A percentile compares a stretch with the other conserved stretches of the same genome.
Conservation (phyloP, 148 eudicot genomes). For the Rhododendron ovatum region DNA sequence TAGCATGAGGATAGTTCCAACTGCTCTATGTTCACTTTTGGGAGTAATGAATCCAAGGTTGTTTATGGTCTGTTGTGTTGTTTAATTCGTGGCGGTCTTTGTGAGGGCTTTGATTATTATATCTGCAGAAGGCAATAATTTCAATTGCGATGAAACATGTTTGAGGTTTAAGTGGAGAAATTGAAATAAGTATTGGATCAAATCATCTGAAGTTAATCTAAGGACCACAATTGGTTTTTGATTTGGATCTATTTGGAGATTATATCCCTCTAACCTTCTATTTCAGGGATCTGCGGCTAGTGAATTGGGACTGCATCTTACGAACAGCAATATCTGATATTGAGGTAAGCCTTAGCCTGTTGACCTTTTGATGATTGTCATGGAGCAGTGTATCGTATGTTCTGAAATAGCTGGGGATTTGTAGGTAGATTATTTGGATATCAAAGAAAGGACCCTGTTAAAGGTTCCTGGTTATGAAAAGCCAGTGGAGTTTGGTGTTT, state of each 20-base stretch:
- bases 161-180: background rate
- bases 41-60: background rate
- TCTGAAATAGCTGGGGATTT: constrained; percentile 16
- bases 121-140: background rate
- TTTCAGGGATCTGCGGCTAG: constrained; percentile 70
- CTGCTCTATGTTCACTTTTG: background rate
- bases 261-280: constrained; percentile 3
- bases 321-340: constrained; percentile 94
- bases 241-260: background rate
- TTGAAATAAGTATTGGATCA: background rate
- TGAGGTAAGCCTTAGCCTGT: constrained; percentile 46
- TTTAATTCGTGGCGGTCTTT: background rate
- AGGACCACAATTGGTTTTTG: background rate
- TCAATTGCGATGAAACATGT: background rate
- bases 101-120: background rate
- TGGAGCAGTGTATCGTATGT: background rate
- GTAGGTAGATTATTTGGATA: constrained; percentile 79
- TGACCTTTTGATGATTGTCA: background rate
- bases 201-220: background rate
- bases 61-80: background rate
- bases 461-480: constrained; percentile 82
- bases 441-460: constrained; percentile 65
- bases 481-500: constrained; percentile 78
- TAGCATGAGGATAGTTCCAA: background rate
- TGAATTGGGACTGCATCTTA: constrained; percentile 94